phyloP scores from a whole-genome alignment of 306 rosid species.

The Vigna mungo region DNA sequence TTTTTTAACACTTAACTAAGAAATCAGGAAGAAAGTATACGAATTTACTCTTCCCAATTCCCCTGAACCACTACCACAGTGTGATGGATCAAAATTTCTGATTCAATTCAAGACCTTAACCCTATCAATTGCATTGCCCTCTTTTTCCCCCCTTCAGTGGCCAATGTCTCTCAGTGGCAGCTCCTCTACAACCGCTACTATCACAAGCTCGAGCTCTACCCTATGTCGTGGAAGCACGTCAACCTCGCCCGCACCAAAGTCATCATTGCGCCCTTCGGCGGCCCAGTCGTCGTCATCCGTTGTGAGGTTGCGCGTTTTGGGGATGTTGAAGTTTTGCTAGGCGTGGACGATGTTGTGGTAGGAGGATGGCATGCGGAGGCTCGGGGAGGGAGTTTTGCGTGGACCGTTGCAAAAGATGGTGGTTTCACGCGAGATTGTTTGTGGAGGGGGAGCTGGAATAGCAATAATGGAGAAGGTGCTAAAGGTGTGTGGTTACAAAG shows the following conservation, averaged over 20 bases:
- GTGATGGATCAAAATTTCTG: neutral
- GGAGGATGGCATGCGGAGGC: slow-evolving; percentile 81
- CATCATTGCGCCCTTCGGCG: slow-evolving; percentile 91
- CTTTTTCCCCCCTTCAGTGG: slow-evolving; percentile 50
- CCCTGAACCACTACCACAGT: neutral
- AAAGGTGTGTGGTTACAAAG: too few relatives aligned
- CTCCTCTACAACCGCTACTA: slow-evolving; percentile 93
- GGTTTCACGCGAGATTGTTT: slow-evolving; percentile 60
- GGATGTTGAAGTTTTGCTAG: slow-evolving; percentile 93
- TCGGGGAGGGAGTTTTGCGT: slow-evolving; percentile 65
- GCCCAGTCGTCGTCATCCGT: slow-evolving; percentile 94
- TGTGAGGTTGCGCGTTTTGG: slow-evolving; percentile 84
- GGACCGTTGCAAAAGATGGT: slow-evolving; percentile 95
- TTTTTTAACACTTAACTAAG: too few relatives aligned
- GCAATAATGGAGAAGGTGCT: too few relatives aligned
- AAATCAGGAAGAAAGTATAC: too few relatives aligned
- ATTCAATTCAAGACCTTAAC: neutral
- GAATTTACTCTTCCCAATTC: neutral
- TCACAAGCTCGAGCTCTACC: slow-evolving; percentile 84
- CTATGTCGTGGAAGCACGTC: slow-evolving; percentile 80
- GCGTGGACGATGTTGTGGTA: slow-evolving; percentile 71
- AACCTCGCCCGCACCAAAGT: slow-evolving; percentile 88
- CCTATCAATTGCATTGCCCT: neutral
- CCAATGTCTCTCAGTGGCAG: slow-evolving; percentile 96
- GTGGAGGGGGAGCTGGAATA: too few relatives aligned